Base-by-base conservation (phyloP, 768 basidiomycete species). In the Boletus barrowsii region DNA sequence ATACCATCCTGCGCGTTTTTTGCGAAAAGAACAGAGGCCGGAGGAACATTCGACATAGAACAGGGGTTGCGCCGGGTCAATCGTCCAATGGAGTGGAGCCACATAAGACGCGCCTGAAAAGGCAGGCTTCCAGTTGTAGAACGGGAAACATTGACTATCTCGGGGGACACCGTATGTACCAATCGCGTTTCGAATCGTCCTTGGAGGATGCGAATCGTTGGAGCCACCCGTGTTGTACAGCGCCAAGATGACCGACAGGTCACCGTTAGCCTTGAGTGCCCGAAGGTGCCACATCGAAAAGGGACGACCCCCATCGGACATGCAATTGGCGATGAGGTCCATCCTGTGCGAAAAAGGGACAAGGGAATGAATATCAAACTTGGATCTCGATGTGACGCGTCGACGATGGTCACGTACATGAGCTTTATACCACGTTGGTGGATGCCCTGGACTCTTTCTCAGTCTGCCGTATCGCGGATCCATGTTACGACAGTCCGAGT, bases 301-400 rank as follows among this genome's bases (percentile, higher is more conserved):
- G 30, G 0, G 18, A 50, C 35, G 32, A 33, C 81, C 84, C 77
- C 85, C 79, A 68, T 83, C 78, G 0, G 87, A 88, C 4, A 81
- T 81, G 64, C 88, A 87, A 66, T 89, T 89, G 10, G 84, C 83
- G 26, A 89, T 88, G 2, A 90, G 78, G 63, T 90, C 87, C 83
- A 88, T 87, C 71, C 85, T 86, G 65, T 44, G 57, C 46, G 33
- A 26, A 41, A 45, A 36, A 50, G 51, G 48, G 45, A 60, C 49
- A 49, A 51, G 40, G 26, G 24, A 47, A 53, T 33, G 48, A 42
- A 46, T 14, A 42, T 33, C 20, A 33, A 39, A 49, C 5, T 35
- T 35, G 33, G 20, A 57, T 51, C 56, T 54, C 42, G 53, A 58
- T 58, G 67, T 65, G 57, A 63, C 46, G 35, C 6, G 41, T 42